These are phyloP conservation scores for Aureobasidium sp. DNA, from an alignment of 2,329 filamentous ascomycete species.

Conservation along the genomic window DNA sequence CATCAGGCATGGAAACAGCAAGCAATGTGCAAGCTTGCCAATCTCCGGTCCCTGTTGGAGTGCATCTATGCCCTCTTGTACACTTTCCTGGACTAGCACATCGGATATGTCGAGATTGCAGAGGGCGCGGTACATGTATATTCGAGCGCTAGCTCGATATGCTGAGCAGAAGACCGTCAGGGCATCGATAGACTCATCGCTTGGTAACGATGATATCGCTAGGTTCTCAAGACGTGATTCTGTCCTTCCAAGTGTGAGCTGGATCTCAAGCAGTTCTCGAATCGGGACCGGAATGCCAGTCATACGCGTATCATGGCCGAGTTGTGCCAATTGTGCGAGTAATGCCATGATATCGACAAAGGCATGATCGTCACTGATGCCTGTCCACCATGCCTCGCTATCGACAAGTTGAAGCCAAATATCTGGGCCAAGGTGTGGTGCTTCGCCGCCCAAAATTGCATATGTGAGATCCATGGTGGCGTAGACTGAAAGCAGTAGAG, in stretches of 20 bases:
- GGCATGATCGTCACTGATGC: not conserved
- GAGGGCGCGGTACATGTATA: not conserved
- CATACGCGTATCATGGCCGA: not conserved
- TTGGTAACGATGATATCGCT: not conserved
- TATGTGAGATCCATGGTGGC: slow-evolving; percentile 1
- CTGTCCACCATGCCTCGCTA: not conserved
- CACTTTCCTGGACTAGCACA: not conserved
- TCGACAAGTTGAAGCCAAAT: not conserved
- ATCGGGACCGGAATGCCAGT: not conserved
- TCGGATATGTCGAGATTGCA: not conserved
- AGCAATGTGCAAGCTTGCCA: not conserved
- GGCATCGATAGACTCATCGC: not conserved
- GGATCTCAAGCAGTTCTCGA: not conserved
- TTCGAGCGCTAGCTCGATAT: not conserved
- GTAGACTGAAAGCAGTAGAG: not conserved
- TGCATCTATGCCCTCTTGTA: slow-evolving; percentile 1
- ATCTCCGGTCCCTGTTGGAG: not conserved
- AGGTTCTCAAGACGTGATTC: not conserved
- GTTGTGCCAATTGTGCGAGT: not conserved
- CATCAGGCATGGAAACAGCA: not conserved
- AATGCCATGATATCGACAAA: slow-evolving; percentile 3
- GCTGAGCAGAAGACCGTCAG: not conserved
- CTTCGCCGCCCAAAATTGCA: not conserved
- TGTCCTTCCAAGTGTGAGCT: not conserved
- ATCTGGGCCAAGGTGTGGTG: not conserved